These are phyloP conservation scores for Cercospora sp. DNA, from an alignment of 2,329 filamentous ascomycete species.

Conservation along the genomic window DNA sequence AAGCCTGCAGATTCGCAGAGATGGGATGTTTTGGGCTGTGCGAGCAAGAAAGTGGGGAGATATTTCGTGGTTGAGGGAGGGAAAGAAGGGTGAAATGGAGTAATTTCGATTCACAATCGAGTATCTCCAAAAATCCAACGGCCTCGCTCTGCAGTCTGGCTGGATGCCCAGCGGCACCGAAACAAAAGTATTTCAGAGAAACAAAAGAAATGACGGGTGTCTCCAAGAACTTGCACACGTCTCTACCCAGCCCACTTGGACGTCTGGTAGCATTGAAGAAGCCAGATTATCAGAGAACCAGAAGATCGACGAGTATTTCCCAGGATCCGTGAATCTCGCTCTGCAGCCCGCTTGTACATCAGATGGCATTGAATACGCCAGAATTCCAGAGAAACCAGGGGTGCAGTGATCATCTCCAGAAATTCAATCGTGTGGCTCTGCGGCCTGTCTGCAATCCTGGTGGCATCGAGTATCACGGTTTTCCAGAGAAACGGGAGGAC, in stretches of 20 bases:
- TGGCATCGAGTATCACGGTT: background rate
- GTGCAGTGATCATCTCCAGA: background rate
- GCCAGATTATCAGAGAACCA: background rate
- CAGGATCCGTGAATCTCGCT: background rate
- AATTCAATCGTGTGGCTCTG: background rate
- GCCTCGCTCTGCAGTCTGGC: background rate
- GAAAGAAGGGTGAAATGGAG: slow-evolving; percentile 37
- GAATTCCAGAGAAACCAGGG: background rate
- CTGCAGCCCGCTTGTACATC: background rate
- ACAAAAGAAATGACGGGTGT: background rate
- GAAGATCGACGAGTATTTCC: background rate
- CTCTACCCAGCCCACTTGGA: background rate
- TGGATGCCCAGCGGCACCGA: background rate
- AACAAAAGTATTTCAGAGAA: background rate
- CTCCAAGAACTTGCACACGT: background rate
- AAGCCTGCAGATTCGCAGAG: slow-evolving; percentile 57
- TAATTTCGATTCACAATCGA: background rate
- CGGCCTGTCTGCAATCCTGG: background rate
- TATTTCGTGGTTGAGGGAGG: slow-evolving; percentile 76
- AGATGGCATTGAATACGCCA: background rate
- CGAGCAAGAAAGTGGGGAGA: slow-evolving; percentile 65
- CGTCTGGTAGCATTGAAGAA: background rate
- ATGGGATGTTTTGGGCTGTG: slow-evolving; percentile 70
- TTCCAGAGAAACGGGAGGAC: background rate
- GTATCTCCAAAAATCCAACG: background rate